These are phyloP conservation scores for Tetrastigma voinierianum DNA, from an alignment of 164 flowering plant genomes.

Conservation along the genomic window DNA sequence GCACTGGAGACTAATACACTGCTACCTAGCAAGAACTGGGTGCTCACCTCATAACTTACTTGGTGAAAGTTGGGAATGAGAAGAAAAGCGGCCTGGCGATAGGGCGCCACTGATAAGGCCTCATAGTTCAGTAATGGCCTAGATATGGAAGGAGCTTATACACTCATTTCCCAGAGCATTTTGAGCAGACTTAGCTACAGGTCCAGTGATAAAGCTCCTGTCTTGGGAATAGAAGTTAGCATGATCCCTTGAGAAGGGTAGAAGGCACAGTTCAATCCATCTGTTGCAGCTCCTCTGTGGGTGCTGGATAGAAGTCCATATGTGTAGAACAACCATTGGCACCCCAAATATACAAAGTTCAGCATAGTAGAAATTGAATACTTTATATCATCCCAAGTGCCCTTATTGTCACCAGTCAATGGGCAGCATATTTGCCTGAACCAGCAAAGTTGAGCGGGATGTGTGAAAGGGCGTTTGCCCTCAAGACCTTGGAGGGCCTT, in stretches of 20 bases:
- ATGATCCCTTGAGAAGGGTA: slow-evolving; percentile 91
- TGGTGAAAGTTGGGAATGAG: slow-evolving; percentile 52
- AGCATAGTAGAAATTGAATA: slow-evolving; percentile 79
- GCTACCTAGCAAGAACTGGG: slow-evolving; percentile 83
- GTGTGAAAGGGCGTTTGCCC: slow-evolving; percentile 89
- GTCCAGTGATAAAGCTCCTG: slow-evolving; percentile 91
- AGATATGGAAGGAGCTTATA: slow-evolving; percentile 75
- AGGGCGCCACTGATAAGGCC: slow-evolving; percentile 66
- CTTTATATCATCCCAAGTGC: slow-evolving; percentile 66
- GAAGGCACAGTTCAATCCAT: slow-evolving; percentile 86
- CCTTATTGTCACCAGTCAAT: slow-evolving; percentile 93
- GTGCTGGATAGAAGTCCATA: slow-evolving; percentile 81
- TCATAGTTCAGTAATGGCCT: slow-evolving; percentile 81
- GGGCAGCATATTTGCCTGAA: slow-evolving; percentile 86
- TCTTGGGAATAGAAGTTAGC: slow-evolving; percentile 63
- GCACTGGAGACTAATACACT: slow-evolving; percentile 78
- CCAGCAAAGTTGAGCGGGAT: slow-evolving; percentile 90
- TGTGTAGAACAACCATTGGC: slow-evolving; percentile 92
- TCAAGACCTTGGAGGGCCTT: slow-evolving; percentile 61
- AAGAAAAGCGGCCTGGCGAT: slow-evolving; percentile 92
- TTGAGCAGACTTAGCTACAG: slow-evolving; percentile 66
- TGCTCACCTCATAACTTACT: slow-evolving; percentile 51
- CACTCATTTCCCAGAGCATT: slow-evolving; percentile 74
- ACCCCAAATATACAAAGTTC: slow-evolving; percentile 76
- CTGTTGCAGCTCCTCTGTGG: slow-evolving; percentile 89